Percentiles rank a stretch among this genome's conserved stretches.
These are phyloP conservation scores for Fusarium succisae DNA, from an alignment of 2,329 filamentous ascomycete genomes.

Conservation along the genomic window DNA sequence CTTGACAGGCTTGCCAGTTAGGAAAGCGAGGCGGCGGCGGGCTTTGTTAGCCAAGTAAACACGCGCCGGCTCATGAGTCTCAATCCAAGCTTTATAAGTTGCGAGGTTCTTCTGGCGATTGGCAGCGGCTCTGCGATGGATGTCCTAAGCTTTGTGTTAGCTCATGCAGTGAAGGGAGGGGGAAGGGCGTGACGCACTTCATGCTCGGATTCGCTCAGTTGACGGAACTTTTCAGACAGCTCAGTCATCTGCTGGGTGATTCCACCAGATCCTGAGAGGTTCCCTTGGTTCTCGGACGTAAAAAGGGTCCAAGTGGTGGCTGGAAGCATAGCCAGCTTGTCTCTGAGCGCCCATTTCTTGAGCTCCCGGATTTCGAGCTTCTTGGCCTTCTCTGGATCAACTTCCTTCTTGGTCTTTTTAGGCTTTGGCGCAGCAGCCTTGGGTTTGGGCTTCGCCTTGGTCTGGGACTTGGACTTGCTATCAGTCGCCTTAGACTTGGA, in stretches of 20 bases:
- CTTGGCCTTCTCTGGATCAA: constrained; percentile 49
- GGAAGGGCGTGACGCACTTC: constrained; percentile 51
- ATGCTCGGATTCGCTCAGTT: constrained; percentile 51
- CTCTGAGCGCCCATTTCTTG: constrained; percentile 54
- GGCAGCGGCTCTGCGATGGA: constrained; percentile 46
- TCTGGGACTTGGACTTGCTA: constrained; percentile 43
- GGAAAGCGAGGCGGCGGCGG: constrained; percentile 46
- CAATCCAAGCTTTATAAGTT: constrained; percentile 59
- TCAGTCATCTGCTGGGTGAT: constrained; percentile 38
- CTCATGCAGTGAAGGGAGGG: neutral
- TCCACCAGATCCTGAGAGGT: neutral
- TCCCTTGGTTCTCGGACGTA: constrained; percentile 44
- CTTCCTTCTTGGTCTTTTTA: constrained; percentile 46
- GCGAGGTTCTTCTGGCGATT: constrained; percentile 55
- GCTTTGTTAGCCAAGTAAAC: constrained; percentile 59
- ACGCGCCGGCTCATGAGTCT: constrained; percentile 50
- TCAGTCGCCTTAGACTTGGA: constrained; percentile 25
- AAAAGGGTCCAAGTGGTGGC: constrained; percentile 52
- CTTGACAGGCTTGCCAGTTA: constrained; percentile 50
- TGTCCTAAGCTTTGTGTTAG: constrained; percentile 34
- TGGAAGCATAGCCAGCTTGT: constrained; percentile 50
- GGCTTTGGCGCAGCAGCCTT: constrained; percentile 42
- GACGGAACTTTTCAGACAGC: constrained; percentile 50
- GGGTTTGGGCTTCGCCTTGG: constrained; percentile 42
- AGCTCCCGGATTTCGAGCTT: constrained; percentile 48